Conservation (phyloP, 371 early-diverging fungal genomes). For the Nematocida sp. region DNA sequence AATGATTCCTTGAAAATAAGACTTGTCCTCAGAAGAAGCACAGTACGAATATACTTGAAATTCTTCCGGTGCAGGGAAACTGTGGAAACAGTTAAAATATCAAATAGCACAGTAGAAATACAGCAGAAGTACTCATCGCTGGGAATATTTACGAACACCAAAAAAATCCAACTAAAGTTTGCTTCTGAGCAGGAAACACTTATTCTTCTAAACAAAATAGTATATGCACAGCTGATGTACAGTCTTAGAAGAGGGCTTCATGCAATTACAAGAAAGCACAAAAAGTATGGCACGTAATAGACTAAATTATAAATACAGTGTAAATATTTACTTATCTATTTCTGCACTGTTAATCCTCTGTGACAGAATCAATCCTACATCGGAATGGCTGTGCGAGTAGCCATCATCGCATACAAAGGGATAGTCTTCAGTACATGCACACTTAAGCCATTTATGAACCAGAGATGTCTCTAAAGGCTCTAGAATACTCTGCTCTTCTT, state of each 20-base stretch:
- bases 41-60: background rate
- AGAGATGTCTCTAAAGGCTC: slow-evolving; percentile 20
- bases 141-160: background rate
- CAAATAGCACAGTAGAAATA: too few species aligned
- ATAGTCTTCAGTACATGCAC: slow-evolving; percentile 27
- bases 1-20: slow-evolving; percentile 4
- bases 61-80: slow-evolving; percentile 32
- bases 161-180: slow-evolving; percentile 12
- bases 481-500: slow-evolving; percentile 19
- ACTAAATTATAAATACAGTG: background rate
- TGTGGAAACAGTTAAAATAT: background rate
- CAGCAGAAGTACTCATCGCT: slow-evolving; percentile 4
- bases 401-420: background rate
- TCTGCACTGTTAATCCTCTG: slow-evolving; percentile 13
- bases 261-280: background rate
- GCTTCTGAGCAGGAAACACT: background rate
- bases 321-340: background rate
- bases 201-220: background rate
- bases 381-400: slow-evolving; percentile 37
- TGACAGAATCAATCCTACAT: slow-evolving; percentile 25
- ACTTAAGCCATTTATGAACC: slow-evolving; percentile 47
- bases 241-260: background rate
- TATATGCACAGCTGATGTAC: background rate
- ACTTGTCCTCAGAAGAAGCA: background rate
- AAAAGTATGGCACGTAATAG: background rate